A percentile compares a stretch with the other conserved stretches of the same genome.
Conservation (phyloP, 2,329 filamentous ascomycete genomes). For the Fusarium armeniacum region DNA sequence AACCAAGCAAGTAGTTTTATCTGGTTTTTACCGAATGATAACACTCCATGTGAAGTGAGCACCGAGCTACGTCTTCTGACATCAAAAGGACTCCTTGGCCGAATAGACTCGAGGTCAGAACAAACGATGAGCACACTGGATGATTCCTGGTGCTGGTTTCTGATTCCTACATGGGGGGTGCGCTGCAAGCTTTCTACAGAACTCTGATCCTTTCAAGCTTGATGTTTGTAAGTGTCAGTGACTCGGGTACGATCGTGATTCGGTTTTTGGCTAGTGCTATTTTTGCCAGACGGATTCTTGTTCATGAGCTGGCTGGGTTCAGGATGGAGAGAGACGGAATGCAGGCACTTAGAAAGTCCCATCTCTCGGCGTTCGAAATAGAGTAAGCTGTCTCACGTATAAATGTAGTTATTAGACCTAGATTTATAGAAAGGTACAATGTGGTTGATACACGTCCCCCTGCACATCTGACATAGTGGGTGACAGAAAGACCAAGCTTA, state of each 20-base stretch:
- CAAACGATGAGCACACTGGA: not conserved
- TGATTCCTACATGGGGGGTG: constrained; percentile 25
- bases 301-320: constrained; percentile 31
- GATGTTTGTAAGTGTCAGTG: constrained; percentile 35
- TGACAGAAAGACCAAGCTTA: no score
- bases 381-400: no score
- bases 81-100: constrained; percentile 24
- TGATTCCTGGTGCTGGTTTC: constrained; percentile 30
- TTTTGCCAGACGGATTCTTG: constrained; percentile 19
- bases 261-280: constrained; percentile 31
- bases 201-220: constrained; percentile 36
- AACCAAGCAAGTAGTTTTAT: not conserved
- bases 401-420: not conserved
- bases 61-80: not conserved
- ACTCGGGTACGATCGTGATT: constrained; percentile 30
- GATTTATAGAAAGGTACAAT: no score
- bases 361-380: not conserved
- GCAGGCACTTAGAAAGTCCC: not conserved
- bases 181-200: constrained; percentile 31
- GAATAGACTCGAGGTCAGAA: constrained; percentile 5
- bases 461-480: no score
- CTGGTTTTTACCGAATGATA: not conserved
- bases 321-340: constrained; percentile 4
- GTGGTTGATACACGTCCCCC: no score
- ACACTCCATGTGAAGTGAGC: not conserved